Evolutionary conservation across 2,329 filamentous ascomycete genomes (phyloP), one percentile per base, ranked within the genome.

Genomic region (Phyllosticta citribraziliensis): DNA sequence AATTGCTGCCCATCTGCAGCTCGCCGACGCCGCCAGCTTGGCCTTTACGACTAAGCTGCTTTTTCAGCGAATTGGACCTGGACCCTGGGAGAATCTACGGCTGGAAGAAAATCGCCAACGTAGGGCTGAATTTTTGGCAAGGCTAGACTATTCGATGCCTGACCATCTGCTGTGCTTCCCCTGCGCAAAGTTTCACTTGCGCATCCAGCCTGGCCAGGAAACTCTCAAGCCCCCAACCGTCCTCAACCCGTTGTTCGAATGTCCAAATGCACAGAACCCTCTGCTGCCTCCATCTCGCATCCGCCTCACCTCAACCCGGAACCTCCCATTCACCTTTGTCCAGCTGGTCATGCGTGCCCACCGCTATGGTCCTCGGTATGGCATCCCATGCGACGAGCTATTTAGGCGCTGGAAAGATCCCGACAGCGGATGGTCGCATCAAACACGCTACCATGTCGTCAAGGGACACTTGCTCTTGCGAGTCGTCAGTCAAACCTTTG

Each of bases 131-230:
- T 84, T 86, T 66, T 74, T 86, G 5, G 67, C 76, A 12, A 68
- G 71, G 2, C 74, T 85, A 67, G 82, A 86, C 63, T 68, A 71
- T 12, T 68, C 75, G 17, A 72, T 83, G 19, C 83, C 83, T 2
- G 73, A 77, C 40, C 81, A 85, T 65, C 75, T 86, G 6, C 76
- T 85, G 59, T 86, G 84, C 69, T 82, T 84, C 67, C 77, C 79
- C 5, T 86, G 84, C 67, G 77, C 72, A 14, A 74, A 71, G 60
- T 86, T 81, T 69, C 84, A 86, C 67, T 69, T 75, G 5, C 78
- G 84, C 52, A 80, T 75, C 1, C 74, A 80, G 57, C 76, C 76
- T 40, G 83, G 83, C 19, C 65, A 75, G 35, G 84, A 86, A 67
- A 76, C 74, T 11, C 70, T 85, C 14, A 80, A 80, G 65, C 78